Percentiles rank a stretch among this genome's conserved stretches.
phyloP scores from a whole-genome alignment of 495 filamentous ascomycete species.

The Choiromyces venosus region DNA sequence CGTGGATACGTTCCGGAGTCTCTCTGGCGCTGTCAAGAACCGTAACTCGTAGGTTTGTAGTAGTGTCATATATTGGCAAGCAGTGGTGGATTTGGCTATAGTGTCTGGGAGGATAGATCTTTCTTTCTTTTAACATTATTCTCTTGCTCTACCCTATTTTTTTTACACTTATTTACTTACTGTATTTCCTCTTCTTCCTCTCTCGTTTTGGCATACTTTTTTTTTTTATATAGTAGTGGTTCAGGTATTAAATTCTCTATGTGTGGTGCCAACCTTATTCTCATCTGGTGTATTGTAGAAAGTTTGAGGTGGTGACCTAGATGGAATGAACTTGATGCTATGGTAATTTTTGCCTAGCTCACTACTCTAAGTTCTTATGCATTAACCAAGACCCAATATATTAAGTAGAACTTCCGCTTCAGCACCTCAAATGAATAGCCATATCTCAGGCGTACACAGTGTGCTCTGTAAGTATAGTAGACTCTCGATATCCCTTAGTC shows the following conservation, averaged over 20 bases:
- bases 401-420: not conserved
- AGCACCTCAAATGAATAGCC: not conserved
- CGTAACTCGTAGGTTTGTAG: constrained; percentile 11
- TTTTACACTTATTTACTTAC: not conserved
- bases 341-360: not conserved
- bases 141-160: not conserved
- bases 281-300: not conserved
- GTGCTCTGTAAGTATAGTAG: not conserved
- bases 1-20: constrained; percentile 23
- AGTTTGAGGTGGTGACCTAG: not conserved
- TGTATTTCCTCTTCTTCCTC: not conserved
- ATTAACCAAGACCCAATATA: not conserved
- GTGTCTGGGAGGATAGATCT: too few relatives aligned
- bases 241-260: not conserved
- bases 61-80: not conserved
- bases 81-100: constrained; percentile 17
- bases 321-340: not conserved
- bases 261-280: not conserved
- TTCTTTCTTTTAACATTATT: not conserved
- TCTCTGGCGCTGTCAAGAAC: constrained; percentile 11
- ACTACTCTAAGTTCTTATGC: not conserved
- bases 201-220: not conserved
- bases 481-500: too few relatives aligned
- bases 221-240: not conserved
- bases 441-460: not conserved